A percentile compares a stretch with the other conserved stretches of the same genome.
phyloP scores from a whole-genome alignment of 805 yeast species.

The Lipomyces kockii region DNA sequence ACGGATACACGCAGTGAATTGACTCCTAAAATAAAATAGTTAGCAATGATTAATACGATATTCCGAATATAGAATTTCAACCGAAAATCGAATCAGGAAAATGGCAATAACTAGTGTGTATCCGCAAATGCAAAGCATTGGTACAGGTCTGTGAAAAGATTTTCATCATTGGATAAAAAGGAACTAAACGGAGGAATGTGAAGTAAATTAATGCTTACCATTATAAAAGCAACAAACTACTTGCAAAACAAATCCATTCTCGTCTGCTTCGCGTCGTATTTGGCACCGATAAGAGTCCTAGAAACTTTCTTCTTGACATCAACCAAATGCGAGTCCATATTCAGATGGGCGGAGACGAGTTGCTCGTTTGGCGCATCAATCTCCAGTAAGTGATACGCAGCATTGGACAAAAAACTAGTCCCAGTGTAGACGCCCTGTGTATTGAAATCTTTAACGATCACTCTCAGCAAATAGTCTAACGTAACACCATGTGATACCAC shows the following conservation, averaged over 20 bases:
- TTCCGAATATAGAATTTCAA: not conserved
- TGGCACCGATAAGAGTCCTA: conserved; percentile 6
- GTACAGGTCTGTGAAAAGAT: conserved; percentile 40
- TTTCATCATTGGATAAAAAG: conserved; percentile 27
- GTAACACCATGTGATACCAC: conserved; percentile 31
- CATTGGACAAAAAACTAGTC: conserved; percentile 13
- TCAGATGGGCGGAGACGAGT: conserved; percentile 1
- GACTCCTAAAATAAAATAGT: not conserved
- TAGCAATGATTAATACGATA: not conserved
- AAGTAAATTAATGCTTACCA: conserved; percentile 17
- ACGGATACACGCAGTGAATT: not conserved
- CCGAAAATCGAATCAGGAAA: conserved; percentile 7
- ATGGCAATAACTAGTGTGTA: conserved; percentile 25
- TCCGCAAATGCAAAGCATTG: conserved; percentile 37
- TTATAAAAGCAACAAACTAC: not conserved
- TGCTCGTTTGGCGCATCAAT: conserved; percentile 8
- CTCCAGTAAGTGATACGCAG: conserved; percentile 23
- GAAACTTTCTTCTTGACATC: not conserved
- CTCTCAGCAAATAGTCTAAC: conserved; percentile 10
- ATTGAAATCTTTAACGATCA: conserved; percentile 11
- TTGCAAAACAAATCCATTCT: conserved; percentile 22
- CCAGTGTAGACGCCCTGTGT: too few species aligned
- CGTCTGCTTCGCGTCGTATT: conserved; percentile 21
- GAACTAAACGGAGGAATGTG: not conserved
- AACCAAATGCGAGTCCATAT: conserved; percentile 13